Conservation (phyloP, 495 filamentous ascomycete genomes). For the Podospora sp. region DNA sequence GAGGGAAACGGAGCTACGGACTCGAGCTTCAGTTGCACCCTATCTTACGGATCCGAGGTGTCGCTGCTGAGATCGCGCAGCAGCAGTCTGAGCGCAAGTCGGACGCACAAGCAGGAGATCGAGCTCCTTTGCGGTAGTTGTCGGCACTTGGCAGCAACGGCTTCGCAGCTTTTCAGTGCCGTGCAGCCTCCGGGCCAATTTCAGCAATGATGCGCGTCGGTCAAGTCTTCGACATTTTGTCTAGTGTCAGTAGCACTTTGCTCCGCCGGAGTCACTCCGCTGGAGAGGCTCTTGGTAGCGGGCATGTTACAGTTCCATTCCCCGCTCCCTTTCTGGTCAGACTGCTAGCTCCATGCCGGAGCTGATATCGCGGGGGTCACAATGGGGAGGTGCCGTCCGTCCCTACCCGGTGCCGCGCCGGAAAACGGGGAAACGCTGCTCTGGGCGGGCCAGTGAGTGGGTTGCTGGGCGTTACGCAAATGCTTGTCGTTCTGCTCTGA, state of each 20-base stretch:
- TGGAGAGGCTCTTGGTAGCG: too few species aligned
- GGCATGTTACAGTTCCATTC: too few species aligned
- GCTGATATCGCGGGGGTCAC: slow-evolving; percentile 2
- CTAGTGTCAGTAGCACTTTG: too few species aligned
- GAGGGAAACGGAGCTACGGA: too few species aligned
- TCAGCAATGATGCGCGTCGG: not conserved
- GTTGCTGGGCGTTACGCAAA: not conserved
- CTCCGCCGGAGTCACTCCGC: too few species aligned
- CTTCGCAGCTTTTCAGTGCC: slow-evolving; percentile 1
- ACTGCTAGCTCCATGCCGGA: not conserved
- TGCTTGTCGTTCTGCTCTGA: not conserved
- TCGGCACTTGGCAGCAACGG: slow-evolving; percentile 11
- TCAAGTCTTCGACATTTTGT: not conserved
- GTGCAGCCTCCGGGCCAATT: not conserved
- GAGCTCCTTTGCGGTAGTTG: slow-evolving; percentile 8
- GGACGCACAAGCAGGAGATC: not conserved
- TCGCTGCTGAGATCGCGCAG: too few species aligned
- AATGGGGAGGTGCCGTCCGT: not conserved
- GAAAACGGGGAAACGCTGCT: slow-evolving; percentile 4
- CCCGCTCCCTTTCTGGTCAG: not conserved
- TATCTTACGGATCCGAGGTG: not conserved
- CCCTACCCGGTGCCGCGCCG: not conserved
- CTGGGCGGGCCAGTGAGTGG: not conserved
- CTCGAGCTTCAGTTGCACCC: too few species aligned
- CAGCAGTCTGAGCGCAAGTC: not conserved